phyloP scores from a whole-genome alignment of 2,329 filamentous ascomycete species.

The Cordyceps cateniannulata region DNA sequence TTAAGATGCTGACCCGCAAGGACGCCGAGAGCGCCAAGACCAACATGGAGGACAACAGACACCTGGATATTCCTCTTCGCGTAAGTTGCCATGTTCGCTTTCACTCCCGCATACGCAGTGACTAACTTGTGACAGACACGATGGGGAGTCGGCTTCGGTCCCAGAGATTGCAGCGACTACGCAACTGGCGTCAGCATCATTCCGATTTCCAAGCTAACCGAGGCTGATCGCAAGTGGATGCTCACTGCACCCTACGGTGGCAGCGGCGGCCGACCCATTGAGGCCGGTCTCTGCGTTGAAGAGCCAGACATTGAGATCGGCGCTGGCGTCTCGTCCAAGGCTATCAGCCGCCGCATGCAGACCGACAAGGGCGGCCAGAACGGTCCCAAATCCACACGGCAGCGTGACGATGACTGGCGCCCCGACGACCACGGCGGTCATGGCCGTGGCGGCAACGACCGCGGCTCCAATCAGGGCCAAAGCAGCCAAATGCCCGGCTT shows the following conservation, averaged over 20 bases:
- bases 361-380: conserved; percentile 60
- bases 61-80: conserved; percentile 65
- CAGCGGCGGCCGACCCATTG: conserved; percentile 75
- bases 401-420: conserved; percentile 29
- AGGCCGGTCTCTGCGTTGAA: conserved; percentile 81
- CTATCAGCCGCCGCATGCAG: conserved; percentile 62
- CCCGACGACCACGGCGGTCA: conserved; percentile 9
- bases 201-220: conserved; percentile 84
- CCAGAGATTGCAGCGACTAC: conserved; percentile 96
- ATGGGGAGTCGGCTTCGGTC: conserved; percentile 96
- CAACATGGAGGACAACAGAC: conserved; percentile 75
- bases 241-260: conserved; percentile 88
- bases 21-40: conserved; percentile 80
- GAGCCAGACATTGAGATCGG: conserved; percentile 99
- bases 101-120: conserved; percentile 14
- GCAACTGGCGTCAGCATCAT: conserved; percentile 87
- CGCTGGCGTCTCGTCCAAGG: conserved; percentile 93
- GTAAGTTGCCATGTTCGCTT: conserved; percentile 38
- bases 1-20: conserved; percentile 91
- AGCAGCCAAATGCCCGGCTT: conserved; percentile 23
- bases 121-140: conserved; percentile 56
- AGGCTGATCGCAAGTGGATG: conserved; percentile 97
- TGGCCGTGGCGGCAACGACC: conserved; percentile 23
- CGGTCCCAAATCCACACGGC: conserved; percentile 56
- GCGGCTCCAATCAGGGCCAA: conserved; percentile 15